Conservation (phyloP, 371 early-diverging fungal genomes). For the Mucor piriformis region DNA sequence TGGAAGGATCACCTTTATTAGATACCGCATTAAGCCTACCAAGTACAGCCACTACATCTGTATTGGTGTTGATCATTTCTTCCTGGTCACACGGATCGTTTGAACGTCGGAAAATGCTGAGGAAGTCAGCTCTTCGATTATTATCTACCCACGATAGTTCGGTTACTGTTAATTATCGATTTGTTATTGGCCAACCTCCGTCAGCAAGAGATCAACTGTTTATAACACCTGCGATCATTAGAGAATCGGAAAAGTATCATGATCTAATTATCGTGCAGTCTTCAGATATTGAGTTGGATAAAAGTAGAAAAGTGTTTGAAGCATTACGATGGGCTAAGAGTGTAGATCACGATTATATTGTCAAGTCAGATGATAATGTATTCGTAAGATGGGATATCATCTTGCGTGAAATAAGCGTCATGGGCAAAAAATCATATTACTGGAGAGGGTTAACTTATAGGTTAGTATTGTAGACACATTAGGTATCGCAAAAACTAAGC, state of each 20-base stretch:
- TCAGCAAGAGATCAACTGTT: conserved; percentile 41
- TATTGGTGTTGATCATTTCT: conserved; percentile 56
- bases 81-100: conserved; percentile 56
- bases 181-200: conserved; percentile 60
- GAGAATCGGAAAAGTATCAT: conserved; percentile 48
- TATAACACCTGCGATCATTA: conserved; percentile 39
- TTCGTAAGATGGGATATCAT: conserved; percentile 64
- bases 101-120: conserved; percentile 47
- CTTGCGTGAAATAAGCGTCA: conserved; percentile 26
- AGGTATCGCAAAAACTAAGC: no score
- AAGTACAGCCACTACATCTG: neutral
- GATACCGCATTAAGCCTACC: neutral
- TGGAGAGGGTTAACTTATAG: conserved; percentile 59
- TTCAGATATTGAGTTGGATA: conserved; percentile 51
- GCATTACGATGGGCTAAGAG: conserved; percentile 55
- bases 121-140: conserved; percentile 49
- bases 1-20: conserved; percentile 34
- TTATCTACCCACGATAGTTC: conserved; percentile 27
- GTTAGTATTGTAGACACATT: neutral
- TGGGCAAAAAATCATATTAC: conserved; percentile 30
- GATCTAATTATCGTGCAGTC: conserved; percentile 60
- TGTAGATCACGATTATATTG: conserved; percentile 49
- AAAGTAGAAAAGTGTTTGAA: conserved; percentile 59
- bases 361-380: conserved; percentile 64
- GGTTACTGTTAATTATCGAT: conserved; percentile 43